These are phyloP conservation scores for Ulota crispa DNA, from an alignment of 225 moss, liverwort and hornwort species.

Conservation along the genomic window DNA sequence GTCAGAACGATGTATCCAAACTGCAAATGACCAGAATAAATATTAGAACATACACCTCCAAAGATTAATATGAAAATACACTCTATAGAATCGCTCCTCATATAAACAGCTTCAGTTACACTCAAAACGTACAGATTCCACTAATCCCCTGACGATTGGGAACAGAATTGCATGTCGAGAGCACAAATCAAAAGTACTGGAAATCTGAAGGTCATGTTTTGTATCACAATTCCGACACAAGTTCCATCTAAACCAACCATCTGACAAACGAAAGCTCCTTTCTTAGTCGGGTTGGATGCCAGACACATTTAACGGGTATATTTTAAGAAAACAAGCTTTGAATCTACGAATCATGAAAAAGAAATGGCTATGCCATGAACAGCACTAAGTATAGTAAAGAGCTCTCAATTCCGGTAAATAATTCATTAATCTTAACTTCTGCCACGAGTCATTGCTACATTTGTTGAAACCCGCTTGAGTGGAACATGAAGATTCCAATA, in stretches of 20 bases:
- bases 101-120: not conserved
- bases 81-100: not conserved
- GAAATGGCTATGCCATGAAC: not conserved
- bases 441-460: not conserved
- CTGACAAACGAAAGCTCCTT: not conserved
- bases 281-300: not conserved
- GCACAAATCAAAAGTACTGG: not conserved
- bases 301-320: not conserved
- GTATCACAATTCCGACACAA: not conserved
- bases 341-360: not conserved
- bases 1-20: conserved; percentile 75
- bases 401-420: not conserved
- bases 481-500: not conserved
- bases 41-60: not conserved
- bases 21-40: conserved; percentile 27
- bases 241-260: not conserved
- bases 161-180: not conserved
- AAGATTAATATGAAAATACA: not conserved
- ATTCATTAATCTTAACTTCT: not conserved
- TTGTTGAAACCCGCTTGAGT: not conserved
- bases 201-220: not conserved
- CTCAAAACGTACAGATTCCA: not conserved
- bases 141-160: not conserved
- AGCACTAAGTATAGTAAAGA: not conserved
- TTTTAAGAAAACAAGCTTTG: too few relatives aligned